These are phyloP conservation scores for Cyathus striatus DNA, from an alignment of 768 basidiomycete species.

Conservation along the genomic window DNA sequence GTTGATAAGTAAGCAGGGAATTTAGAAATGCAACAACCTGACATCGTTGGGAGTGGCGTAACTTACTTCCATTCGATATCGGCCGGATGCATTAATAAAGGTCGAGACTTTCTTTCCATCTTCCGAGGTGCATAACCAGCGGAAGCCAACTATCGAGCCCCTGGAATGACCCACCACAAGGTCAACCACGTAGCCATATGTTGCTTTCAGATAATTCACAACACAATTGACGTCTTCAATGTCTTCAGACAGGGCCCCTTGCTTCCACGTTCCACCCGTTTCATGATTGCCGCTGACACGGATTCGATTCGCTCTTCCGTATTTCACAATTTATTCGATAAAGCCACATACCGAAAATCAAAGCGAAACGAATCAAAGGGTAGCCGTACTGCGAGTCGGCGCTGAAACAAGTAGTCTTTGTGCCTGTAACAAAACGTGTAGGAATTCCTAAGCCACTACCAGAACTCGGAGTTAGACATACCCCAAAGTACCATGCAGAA, in stretches of 20 bases:
- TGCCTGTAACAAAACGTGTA: conserved; percentile 51
- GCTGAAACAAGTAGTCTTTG: conserved; percentile 82
- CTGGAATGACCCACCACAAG: conserved; percentile 77
- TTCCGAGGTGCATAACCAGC: conserved; percentile 63
- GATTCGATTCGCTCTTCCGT: not conserved
- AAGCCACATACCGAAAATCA: conserved; percentile 76
- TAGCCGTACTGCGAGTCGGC: conserved; percentile 56
- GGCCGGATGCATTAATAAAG: conserved; percentile 71
- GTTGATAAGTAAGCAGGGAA: not conserved
- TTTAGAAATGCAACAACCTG: conserved; percentile 4
- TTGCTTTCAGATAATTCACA: conserved; percentile 51
- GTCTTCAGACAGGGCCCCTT: conserved; percentile 57
- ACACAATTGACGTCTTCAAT: conserved; percentile 63
- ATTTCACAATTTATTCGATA: not conserved
- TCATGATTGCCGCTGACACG: conserved; percentile 68
- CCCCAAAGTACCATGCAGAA: conserved; percentile 80
- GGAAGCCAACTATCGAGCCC: conserved; percentile 60
- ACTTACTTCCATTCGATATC: conserved; percentile 77
- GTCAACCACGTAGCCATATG: conserved; percentile 64
- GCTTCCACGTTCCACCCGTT: conserved; percentile 60
- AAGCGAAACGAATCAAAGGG: conserved; percentile 82
- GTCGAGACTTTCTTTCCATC: conserved; percentile 52
- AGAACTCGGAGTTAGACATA: conserved; percentile 31
- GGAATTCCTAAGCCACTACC: conserved; percentile 9
- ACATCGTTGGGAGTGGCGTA: not conserved